Conservation (phyloP, 805 yeast species). For the Ogataea populi-albae region DNA sequence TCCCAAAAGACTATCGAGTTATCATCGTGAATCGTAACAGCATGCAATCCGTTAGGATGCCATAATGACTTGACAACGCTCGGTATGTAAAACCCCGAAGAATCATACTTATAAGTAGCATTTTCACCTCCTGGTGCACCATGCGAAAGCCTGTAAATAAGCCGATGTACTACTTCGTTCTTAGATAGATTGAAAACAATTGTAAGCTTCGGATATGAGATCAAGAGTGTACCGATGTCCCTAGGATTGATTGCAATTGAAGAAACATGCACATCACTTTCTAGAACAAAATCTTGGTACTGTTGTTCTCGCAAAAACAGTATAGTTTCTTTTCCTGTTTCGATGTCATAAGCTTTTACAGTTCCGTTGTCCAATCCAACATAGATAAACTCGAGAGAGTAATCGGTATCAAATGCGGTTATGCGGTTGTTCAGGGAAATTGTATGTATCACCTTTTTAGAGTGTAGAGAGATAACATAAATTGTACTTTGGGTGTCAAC, state of each 20-base stretch:
- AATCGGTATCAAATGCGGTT: slow-evolving; percentile 74
- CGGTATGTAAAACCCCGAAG: slow-evolving; percentile 29
- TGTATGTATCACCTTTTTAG: slow-evolving; percentile 57
- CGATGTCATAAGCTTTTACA: slow-evolving; percentile 73
- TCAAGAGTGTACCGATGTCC: slow-evolving; percentile 73
- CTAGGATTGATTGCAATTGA: slow-evolving; percentile 82
- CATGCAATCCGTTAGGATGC: slow-evolving; percentile 92
- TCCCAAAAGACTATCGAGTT: slow-evolving; percentile 94
- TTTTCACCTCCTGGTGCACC: slow-evolving; percentile 73
- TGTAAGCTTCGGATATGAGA: slow-evolving; percentile 69
- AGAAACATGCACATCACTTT: slow-evolving; percentile 51
- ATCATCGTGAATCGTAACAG: slow-evolving; percentile 75
- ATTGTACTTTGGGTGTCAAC: slow-evolving; percentile 60
- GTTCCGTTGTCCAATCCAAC: slow-evolving; percentile 79
- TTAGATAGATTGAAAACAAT: slow-evolving; percentile 65
- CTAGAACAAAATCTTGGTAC: slow-evolving; percentile 54
- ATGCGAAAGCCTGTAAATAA: slow-evolving; percentile 61
- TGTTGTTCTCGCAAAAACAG: slow-evolving; percentile 71
- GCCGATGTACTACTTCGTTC: slow-evolving; percentile 52
- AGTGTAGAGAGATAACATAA: slow-evolving; percentile 65
- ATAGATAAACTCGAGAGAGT: slow-evolving; percentile 82
- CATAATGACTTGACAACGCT: slow-evolving; percentile 53
- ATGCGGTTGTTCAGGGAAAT: slow-evolving; percentile 63
- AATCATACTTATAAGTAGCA: slow-evolving; percentile 27
- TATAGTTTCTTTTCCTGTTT: slow-evolving; percentile 65